Conservation (phyloP, 148 eudicot genomes). For the Chenopodium quinoa region DNA sequence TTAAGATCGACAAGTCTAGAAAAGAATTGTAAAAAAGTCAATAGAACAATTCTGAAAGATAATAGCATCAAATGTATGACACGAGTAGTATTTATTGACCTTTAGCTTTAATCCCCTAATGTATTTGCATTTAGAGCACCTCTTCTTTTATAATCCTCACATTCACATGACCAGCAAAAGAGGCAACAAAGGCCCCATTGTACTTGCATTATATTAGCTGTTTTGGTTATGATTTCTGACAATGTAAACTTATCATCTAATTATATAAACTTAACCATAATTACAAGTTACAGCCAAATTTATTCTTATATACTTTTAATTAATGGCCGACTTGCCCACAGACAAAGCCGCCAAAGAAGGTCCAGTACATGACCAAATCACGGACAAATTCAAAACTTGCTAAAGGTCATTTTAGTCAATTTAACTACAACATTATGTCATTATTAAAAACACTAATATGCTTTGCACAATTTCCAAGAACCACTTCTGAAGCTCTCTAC, state of each 20-base stretch:
- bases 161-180: neutral
- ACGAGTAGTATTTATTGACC: too few species aligned
- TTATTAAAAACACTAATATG: neutral
- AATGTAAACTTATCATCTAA: neutral
- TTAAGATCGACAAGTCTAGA: too few species aligned
- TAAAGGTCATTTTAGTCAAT: neutral
- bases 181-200: neutral
- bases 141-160: neutral
- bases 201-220: slow-evolving; percentile 3
- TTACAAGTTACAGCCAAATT: neutral
- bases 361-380: neutral
- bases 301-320: neutral
- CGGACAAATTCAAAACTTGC: neutral
- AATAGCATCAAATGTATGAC: too few species aligned
- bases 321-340: neutral
- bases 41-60: too few species aligned
- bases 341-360: slow-evolving; percentile 2
- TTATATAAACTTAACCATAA: neutral
- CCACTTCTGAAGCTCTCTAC: neutral
- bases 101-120: too few species aligned
- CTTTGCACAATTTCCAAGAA: neutral
- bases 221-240: neutral
- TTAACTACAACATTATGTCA: neutral
- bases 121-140: too few species aligned
- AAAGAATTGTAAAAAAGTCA: too few species aligned